Percentiles rank a stretch among this genome's conserved stretches.
Evolutionary conservation across 2,329 filamentous ascomycete genomes (phyloP).

Genomic region (Salinomyces thailandicus): DNA sequence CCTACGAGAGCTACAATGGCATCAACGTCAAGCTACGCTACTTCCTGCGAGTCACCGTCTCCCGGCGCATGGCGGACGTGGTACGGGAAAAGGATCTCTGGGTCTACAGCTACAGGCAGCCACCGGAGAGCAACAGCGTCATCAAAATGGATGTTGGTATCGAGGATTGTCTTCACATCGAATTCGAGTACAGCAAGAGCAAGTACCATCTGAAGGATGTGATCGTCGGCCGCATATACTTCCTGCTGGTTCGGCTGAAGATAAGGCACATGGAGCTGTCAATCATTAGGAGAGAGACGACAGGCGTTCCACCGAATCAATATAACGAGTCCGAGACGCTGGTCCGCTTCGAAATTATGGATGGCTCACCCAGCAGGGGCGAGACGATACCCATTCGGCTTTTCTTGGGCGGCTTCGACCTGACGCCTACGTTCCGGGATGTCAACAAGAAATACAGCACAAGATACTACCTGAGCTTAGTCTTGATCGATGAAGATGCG

Average conservation of each 20-base stretch:
- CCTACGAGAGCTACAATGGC: slow-evolving; percentile 98
- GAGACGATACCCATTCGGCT: slow-evolving; percentile 93
- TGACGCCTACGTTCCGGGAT: slow-evolving; percentile 96
- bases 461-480: slow-evolving; percentile 90
- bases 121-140: slow-evolving; percentile 92
- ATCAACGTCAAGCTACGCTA: slow-evolving; percentile 99
- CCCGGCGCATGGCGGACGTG: slow-evolving; percentile 92
- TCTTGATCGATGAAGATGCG: slow-evolving; percentile 59
- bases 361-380: slow-evolving; percentile 90
- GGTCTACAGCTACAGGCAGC: slow-evolving; percentile 98
- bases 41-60: slow-evolving; percentile 94
- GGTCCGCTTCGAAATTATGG: slow-evolving; percentile 99
- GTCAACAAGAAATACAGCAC: slow-evolving; percentile 99
- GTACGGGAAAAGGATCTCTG: slow-evolving; percentile 98
- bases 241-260: slow-evolving; percentile 90
- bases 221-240: slow-evolving; percentile 97
- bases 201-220: slow-evolving; percentile 99
- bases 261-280: slow-evolving; percentile 99
- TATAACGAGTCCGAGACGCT: slow-evolving; percentile 99
- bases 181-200: slow-evolving; percentile 98
- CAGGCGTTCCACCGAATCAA: slow-evolving; percentile 91
- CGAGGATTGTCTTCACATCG: slow-evolving; percentile 97
- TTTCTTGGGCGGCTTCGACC: slow-evolving; percentile 93
- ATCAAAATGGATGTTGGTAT: slow-evolving; percentile 99
- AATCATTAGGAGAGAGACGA: slow-evolving; percentile 94